Percentiles rank a stretch among this genome's conserved stretches.
Evolutionary conservation across 1,139 yeast species (phyloP).

Genomic region (Debaryomyces sp.): DNA sequence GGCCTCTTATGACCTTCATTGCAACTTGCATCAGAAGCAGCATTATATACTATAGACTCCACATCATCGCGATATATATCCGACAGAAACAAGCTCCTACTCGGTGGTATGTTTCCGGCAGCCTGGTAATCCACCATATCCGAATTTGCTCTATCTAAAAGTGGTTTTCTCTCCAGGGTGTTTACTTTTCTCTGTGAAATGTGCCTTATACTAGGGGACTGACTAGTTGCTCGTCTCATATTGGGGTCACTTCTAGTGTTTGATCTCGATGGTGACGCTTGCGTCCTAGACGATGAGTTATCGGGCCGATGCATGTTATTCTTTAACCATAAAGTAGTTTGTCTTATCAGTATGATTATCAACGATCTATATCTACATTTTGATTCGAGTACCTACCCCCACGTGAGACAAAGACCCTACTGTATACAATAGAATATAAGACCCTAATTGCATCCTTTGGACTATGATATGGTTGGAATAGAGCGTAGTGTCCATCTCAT

Average conservation of each 20-base stretch:
- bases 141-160: slow-evolving; percentile 16
- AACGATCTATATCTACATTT: background rate
- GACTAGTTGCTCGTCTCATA: slow-evolving; percentile 24
- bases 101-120: background rate
- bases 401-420: background rate
- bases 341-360: background rate
- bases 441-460: background rate
- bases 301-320: slow-evolving; percentile 1
- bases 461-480: background rate
- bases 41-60: slow-evolving; percentile 2
- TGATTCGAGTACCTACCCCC: background rate
- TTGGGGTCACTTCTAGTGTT: slow-evolving; percentile 3
- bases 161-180: slow-evolving; percentile 22
- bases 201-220: slow-evolving; percentile 36
- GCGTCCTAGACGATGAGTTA: background rate
- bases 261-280: background rate
- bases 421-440: background rate
- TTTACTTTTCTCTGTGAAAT: slow-evolving; percentile 37
- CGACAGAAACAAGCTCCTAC: background rate
- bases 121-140: slow-evolving; percentile 3
- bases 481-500: background rate
- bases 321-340: background rate
- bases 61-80: background rate
- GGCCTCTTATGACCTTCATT: background rate
- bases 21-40: background rate